Base-by-base conservation (phyloP, 768 basidiomycete species). In the Boletus pseudo-olivaceus region DNA sequence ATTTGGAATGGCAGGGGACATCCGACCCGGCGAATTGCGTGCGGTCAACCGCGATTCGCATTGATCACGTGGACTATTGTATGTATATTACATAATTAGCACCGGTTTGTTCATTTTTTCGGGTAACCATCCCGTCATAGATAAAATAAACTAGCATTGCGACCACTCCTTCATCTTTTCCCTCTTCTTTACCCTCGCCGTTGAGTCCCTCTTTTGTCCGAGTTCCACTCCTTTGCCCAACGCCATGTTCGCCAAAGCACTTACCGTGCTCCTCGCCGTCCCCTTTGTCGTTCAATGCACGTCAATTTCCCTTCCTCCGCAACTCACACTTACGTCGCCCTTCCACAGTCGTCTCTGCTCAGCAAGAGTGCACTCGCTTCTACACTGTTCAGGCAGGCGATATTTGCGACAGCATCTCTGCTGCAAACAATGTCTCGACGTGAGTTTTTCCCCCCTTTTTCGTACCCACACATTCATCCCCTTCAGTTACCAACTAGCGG, bases 371-470 rank as follows among this genome's bases (percentile, higher is more conserved):
- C 67, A 70, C 76, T 29, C 83, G 89, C 59, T 67, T 60, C 10
- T 89, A 90, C 70, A 83, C 78, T 55, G 77, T 89, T 38, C 62
- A 78, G 54, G 62, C 63, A 3, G 84, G 83, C 47, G 88, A 90
- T 65, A 78, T 75, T 51, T 91, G 89, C 66, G 87, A 90, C 73
- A 63, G 67, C 57, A 90, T 91, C 70, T 89, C 85, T 57, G 77
- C 78, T n/a, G 73, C 77, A 7, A 60, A 85, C 50, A 75, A 79
- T 39, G 83, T 77, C 59, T 87, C 86, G 33, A 85, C 84, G 86
- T 88, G 57, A 29, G 83, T 76, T 7, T 30, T 7, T 7, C 6
- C 11, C 2, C 11, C 5, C 7, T 7, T 15, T 7, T 12, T 41
- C n/a, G 7, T 8, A 7, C 9, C 20, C 33, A 1, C 35, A 7